Conservation (phyloP, 768 basidiomycete genomes). For the Kwoniella sp. region DNA sequence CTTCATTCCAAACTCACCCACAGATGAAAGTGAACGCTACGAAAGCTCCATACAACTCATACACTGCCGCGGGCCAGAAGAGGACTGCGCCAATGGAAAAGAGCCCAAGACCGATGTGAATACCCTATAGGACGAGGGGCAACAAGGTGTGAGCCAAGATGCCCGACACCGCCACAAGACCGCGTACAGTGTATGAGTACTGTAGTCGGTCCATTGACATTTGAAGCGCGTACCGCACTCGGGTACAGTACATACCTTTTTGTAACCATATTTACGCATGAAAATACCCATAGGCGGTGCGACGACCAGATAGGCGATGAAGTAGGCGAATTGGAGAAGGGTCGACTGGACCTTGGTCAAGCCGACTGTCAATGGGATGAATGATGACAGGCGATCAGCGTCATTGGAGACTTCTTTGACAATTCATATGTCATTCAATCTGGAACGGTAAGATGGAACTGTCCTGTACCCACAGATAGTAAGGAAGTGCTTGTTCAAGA, state of each 20-base stretch:
- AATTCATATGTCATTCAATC: too few species aligned
- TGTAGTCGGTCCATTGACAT: too few species aligned
- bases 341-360: slow-evolving; percentile 30
- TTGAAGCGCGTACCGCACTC: too few species aligned
- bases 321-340: slow-evolving; percentile 40
- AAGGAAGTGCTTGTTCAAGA: slow-evolving; percentile 6
- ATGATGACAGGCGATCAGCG: background rate
- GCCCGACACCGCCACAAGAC: too few species aligned
- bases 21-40: slow-evolving; percentile 34
- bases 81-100: slow-evolving; percentile 34
- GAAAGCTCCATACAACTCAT: slow-evolving; percentile 24
- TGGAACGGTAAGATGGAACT: background rate
- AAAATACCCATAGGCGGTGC: slow-evolving; percentile 35
- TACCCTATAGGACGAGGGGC: slow-evolving; percentile 10
- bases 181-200: too few species aligned
- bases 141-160: background rate
- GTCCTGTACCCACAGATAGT: background rate
- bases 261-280: slow-evolving; percentile 42
- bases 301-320: slow-evolving; percentile 33
- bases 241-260: slow-evolving; percentile 12
- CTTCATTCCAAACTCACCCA: background rate
- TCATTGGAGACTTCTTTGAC: background rate
- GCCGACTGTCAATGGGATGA: slow-evolving; percentile 1
- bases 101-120: slow-evolving; percentile 35
- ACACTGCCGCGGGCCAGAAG: slow-evolving; percentile 39